These are phyloP conservation scores for Drechmeria coniospora DNA, from an alignment of 2,329 filamentous ascomycete genomes.

Conservation along the genomic window DNA sequence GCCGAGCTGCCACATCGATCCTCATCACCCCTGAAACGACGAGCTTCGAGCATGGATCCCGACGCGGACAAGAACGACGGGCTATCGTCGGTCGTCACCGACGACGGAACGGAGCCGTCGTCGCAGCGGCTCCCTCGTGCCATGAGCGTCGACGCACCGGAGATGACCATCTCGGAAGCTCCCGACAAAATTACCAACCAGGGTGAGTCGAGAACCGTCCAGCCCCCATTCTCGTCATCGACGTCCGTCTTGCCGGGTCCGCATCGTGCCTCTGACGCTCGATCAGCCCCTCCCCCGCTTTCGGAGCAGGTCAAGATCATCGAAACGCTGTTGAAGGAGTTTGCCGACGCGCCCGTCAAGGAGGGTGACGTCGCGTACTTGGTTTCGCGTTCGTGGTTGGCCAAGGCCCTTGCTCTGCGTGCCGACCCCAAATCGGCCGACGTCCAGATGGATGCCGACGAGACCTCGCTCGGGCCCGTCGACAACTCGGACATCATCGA, in stretches of 20 bases:
- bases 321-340: slow-evolving; percentile 40
- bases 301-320: slow-evolving; percentile 58
- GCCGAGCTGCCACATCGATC: slow-evolving; percentile 42
- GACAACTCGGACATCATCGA: slow-evolving; percentile 76
- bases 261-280: slow-evolving; percentile 3
- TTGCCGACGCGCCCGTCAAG: slow-evolving; percentile 35
- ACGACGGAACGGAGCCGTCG: slow-evolving; percentile 7
- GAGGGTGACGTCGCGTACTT: slow-evolving; percentile 66
- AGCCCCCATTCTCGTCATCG: not conserved
- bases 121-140: slow-evolving; percentile 14
- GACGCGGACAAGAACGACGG: slow-evolving; percentile 27
- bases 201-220: slow-evolving; percentile 11
- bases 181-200: slow-evolving; percentile 8
- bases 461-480: slow-evolving; percentile 56
- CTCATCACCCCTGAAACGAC: slow-evolving; percentile 49
- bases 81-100: slow-evolving; percentile 26
- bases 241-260: not conserved
- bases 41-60: slow-evolving; percentile 46
- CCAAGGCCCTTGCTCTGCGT: slow-evolving; percentile 51
- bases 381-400: slow-evolving; percentile 67
- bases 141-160: slow-evolving; percentile 25
- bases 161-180: slow-evolving; percentile 7
- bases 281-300: slow-evolving; percentile 20
- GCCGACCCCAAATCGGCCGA: slow-evolving; percentile 38
- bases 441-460: slow-evolving; percentile 44